These are phyloP conservation scores for Geosmithia putterillii DNA, from an alignment of 2,329 filamentous ascomycete species.

Conservation along the genomic window DNA sequence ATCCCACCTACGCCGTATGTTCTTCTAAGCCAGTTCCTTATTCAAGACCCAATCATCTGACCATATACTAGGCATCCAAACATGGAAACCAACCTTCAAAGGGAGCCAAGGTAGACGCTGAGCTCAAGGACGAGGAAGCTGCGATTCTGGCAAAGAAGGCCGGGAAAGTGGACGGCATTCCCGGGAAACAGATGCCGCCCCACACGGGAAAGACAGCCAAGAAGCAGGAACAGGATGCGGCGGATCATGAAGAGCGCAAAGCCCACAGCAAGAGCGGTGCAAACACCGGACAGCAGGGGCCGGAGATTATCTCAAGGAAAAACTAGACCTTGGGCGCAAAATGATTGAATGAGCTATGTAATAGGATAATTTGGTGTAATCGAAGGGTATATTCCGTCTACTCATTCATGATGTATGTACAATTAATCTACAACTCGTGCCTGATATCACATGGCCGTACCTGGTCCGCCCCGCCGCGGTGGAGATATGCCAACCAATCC, in stretches of 20 bases:
- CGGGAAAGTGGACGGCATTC: neutral
- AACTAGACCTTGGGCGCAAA: no score
- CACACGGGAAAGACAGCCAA: neutral
- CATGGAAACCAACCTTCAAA: conserved; percentile 65
- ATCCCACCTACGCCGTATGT: neutral
- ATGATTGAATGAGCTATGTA: no score
- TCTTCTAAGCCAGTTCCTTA: neutral
- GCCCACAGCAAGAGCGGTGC: neutral
- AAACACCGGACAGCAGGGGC: neutral
- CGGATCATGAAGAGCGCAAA: neutral
- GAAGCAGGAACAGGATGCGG: neutral
- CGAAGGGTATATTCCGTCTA: no score
- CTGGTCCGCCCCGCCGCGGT: no score
- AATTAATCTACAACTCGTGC: no score
- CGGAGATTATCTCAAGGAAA: no score
- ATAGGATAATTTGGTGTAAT: no score
- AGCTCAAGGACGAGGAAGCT: conserved; percentile 57
- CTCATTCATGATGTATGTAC: no score
- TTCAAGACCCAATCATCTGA: conserved; percentile 2
- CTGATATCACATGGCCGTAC: neutral
- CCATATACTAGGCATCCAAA: conserved; percentile 44
- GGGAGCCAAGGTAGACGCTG: conserved; percentile 60
- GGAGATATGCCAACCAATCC: conserved; percentile 18
- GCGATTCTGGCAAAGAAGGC: conserved; percentile 47
- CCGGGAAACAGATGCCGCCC: neutral